These are phyloP conservation scores for Coix lacrymajobi DNA, from an alignment of 176 grass and related monocot genomes.

Conservation along the genomic window DNA sequence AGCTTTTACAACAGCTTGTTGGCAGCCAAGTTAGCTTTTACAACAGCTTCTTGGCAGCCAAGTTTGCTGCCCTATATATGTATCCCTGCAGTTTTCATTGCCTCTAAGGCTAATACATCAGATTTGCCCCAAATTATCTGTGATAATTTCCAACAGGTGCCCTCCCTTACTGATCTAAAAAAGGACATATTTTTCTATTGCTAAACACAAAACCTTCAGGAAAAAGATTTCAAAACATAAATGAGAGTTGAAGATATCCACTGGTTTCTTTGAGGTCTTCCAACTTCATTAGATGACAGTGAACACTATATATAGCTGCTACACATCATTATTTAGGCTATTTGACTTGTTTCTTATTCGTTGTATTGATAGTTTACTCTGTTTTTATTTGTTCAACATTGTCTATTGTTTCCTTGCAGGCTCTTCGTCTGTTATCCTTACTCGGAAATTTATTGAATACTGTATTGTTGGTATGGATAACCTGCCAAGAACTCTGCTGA, in stretches of 20 bases:
- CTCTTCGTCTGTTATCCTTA: conserved; percentile 77
- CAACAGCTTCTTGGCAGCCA: no score
- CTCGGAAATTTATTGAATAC: conserved; percentile 75
- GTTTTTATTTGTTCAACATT: background rate
- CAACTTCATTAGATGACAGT: background rate
- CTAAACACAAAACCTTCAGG: background rate
- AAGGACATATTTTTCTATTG: background rate
- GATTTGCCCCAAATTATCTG: no score
- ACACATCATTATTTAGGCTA: background rate
- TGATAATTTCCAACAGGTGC: no score
- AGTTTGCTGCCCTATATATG: no score
- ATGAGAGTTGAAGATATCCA: background rate
- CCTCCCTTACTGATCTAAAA: background rate
- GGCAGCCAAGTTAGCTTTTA: no score
- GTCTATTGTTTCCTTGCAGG: conserved; percentile 41
- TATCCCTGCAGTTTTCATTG: no score
- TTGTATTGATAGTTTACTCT: background rate
- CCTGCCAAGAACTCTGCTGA: conserved; percentile 81
- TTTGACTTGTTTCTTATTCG: background rate
- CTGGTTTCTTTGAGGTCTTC: background rate
- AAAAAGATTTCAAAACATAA: background rate
- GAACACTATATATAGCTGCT: background rate
- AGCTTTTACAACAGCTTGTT: no score
- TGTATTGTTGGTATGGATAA: conserved; percentile 69
- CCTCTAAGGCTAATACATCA: no score